phyloP scores from a whole-genome alignment of 208 protist species.

The Porcisia hertigi region DNA sequence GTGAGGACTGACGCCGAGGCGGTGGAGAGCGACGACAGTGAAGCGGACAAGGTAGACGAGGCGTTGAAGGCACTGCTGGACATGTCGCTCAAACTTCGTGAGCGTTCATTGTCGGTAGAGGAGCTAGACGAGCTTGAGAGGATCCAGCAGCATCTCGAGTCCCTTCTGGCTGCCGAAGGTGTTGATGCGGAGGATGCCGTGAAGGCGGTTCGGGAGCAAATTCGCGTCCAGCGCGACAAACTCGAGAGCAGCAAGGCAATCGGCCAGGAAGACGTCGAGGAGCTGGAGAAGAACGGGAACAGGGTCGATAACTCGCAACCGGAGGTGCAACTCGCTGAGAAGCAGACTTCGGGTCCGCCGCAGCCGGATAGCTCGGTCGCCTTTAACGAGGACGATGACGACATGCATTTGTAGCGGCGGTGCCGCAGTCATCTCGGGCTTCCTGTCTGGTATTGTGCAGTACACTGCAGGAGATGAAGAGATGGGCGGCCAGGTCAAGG shows the following conservation, averaged over 20 bases:
- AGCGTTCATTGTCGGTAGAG: conserved; percentile 41
- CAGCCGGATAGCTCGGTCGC: conserved; percentile 8
- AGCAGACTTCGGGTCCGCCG: background rate
- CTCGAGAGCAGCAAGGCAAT: conserved; percentile 15
- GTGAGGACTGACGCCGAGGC: conserved; percentile 4
- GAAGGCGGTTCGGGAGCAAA: conserved; percentile 52
- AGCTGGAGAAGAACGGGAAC: background rate
- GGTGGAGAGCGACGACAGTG: conserved; percentile 18
- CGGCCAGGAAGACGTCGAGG: conserved; percentile 14
- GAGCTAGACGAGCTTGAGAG: conserved; percentile 47
- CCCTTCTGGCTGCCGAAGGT: conserved; percentile 14
- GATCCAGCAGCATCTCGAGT: conserved; percentile 30
- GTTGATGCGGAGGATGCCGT: conserved; percentile 40
- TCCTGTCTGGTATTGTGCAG: background rate
- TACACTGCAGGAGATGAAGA: background rate
- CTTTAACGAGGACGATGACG: conserved; percentile 37
- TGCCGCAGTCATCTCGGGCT: background rate
- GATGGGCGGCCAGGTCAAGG: background rate
- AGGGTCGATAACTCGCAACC: background rate
- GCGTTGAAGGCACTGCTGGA: conserved; percentile 44
- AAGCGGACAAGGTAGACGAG: conserved; percentile 9
- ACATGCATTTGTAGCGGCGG: conserved; percentile 14
- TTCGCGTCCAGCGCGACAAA: conserved; percentile 43
- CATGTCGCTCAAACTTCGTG: conserved; percentile 58
- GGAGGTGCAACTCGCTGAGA: background rate